Base-by-base conservation (phyloP, 768 basidiomycete species). In the Vararia minispora region DNA sequence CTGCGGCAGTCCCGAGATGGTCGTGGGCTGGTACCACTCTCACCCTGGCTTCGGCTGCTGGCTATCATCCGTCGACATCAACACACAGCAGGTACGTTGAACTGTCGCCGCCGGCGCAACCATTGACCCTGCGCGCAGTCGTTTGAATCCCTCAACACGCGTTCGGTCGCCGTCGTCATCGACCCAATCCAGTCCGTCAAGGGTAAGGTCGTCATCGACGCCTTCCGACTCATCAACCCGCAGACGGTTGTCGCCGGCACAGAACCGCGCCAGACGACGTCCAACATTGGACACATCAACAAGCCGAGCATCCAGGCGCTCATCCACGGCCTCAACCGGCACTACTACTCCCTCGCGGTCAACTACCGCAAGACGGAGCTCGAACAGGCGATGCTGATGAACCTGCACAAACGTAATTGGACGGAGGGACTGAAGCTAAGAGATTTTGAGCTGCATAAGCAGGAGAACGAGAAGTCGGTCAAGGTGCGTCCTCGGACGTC, bases 1-100 rank as follows among this genome's bases (percentile, higher is more conserved):
- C 12, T 16, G 10, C 5, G 22, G 12, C 42, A 80, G 92, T 51
- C 87, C 94, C 23, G 95, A 98, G 66, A 87, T 83, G 79, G 95
- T 98, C 5, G 95, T 99, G 1, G 95, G 95, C 3, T 99, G 95
- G 95, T 99, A 99, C 55, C 95, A 99, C 62, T 98, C 95, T 27
- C 95, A 99, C 68, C 95, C 95, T 39, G 95, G 95, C 26, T 99
- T 98, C 61, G 95, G 95, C 4, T 99, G 95, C 59, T 99, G 95
- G 95, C 67, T 99, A 28, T 97, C 92, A 32, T 91, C 89, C 51
- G 94, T 98, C 16, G 95, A 99, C 63, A 91, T 98, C 56, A 95
- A 97, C 62, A 99, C 95, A 4, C 95, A 99, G 54, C 95, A 98
- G 68, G 92, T 83, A 39, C 43, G 64, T 54, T 24, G 39, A 42